phyloP scores from a whole-genome alignment of 202 grass and related monocot species.

The Schoenoplectus tabernaemontani region DNA sequence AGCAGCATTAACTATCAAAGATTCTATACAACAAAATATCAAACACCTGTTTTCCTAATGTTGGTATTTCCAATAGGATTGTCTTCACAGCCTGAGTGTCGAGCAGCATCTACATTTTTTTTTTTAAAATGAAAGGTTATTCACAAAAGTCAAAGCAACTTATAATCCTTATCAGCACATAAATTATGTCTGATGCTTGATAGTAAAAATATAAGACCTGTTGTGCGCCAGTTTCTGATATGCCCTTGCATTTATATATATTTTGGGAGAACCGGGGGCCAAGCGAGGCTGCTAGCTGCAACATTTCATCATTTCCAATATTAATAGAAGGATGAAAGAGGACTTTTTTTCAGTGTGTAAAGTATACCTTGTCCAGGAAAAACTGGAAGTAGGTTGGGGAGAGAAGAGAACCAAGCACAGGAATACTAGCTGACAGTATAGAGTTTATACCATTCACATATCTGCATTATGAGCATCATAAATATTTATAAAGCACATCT shows the following conservation, averaged over 20 bases:
- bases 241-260: constrained; percentile 98
- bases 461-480: constrained; percentile 32
- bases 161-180: background rate
- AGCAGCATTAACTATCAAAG: constrained; percentile 4
- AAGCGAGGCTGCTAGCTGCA: constrained; percentile 91
- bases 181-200: constrained; percentile 16
- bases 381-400: constrained; percentile 95
- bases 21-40: constrained; percentile 8
- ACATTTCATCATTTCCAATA: constrained; percentile 15
- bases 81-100: constrained; percentile 96
- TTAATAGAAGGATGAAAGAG: background rate
- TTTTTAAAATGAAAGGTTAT: constrained; percentile 19
- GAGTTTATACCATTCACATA: constrained; percentile 95
- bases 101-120: constrained; percentile 73
- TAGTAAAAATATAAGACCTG: constrained; percentile 40
- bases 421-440: constrained; percentile 88
- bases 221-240: constrained; percentile 98
- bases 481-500: background rate
- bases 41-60: constrained; percentile 89
- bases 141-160: background rate
- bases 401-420: constrained; percentile 73
- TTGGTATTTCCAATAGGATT: constrained; percentile 89
- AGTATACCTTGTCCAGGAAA: constrained; percentile 92
- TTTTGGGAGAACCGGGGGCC: constrained; percentile 99
- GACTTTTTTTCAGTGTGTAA: background rate